These are phyloP conservation scores for Cordyceps fumosorosea DNA, from an alignment of 2,329 filamentous ascomycete species.

Conservation along the genomic window DNA sequence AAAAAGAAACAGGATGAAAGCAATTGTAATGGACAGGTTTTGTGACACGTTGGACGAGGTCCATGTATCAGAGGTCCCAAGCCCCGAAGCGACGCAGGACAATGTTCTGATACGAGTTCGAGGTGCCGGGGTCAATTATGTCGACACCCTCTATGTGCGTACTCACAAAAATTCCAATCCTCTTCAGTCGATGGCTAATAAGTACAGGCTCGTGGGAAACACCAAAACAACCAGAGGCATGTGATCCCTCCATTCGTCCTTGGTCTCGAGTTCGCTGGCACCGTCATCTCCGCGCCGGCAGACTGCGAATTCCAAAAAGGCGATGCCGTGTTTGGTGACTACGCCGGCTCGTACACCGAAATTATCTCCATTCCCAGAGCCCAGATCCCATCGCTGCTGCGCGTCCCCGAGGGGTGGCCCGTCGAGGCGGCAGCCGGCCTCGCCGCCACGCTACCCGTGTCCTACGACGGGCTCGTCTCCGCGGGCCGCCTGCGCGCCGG, in stretches of 20 bases:
- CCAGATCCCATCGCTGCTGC: conserved; percentile 27
- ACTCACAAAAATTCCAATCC: background rate
- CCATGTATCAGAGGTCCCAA: conserved; percentile 19
- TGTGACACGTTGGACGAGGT: conserved; percentile 20
- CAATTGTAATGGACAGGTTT: conserved; percentile 24
- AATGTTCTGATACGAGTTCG: conserved; percentile 34
- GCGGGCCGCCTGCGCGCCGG: conserved; percentile 35
- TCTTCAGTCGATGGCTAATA: background rate
- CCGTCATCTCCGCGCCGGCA: conserved; percentile 34
- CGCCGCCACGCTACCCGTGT: conserved; percentile 45
- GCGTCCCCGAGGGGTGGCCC: conserved; percentile 38
- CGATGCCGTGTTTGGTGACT: conserved; percentile 47
- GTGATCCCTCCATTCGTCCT: conserved; percentile 51
- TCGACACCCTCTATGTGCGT: conserved; percentile 49
- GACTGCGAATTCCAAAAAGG: conserved; percentile 34
- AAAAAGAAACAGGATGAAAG: conserved; percentile 20
- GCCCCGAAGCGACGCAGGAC: conserved; percentile 15
- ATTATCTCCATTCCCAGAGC: conserved; percentile 36
- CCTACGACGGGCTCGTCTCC: conserved; percentile 42
- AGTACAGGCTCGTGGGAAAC: conserved; percentile 42
- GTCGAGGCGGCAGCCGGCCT: conserved; percentile 46
- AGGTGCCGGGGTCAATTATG: conserved; percentile 52
- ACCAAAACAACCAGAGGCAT: conserved; percentile 54
- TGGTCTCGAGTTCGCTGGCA: conserved; percentile 55
- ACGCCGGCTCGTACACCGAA: conserved; percentile 46